Evolutionary conservation across 306 rosid species (phyloP), one percentile per base, ranked within the genome.

Genomic region (Pyrus betulifolia): DNA sequence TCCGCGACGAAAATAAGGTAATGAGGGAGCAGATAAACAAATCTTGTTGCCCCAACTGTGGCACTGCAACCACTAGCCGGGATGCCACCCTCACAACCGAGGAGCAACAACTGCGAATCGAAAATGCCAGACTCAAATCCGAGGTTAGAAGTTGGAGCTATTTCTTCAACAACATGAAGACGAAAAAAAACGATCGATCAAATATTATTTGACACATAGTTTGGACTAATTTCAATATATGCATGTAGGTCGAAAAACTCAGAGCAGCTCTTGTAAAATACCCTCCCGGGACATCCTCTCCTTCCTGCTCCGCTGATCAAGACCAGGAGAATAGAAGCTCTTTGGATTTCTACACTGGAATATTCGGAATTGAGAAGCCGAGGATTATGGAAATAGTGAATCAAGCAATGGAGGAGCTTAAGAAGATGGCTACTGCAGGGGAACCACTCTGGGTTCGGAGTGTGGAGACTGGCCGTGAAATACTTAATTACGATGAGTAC

Each of bases 371-470:
- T 7, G 99, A 96, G 44, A 90, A 91, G 76, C 68, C 99, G 6
- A 91, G 89, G 76, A 96, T 96, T 30, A 88, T 84, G 93, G 98
- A 92, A 72, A 75, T 82, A 25, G 96, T 91, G 21, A 83, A 91
- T 75, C 87, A 88, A 45, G 96, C 97, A 30, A 78, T 85, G 83
- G 93, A 89, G 19, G 99, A 96, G 80, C 98, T 96, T 58, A 70
- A 79, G 19, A 92, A 85, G 62, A 96, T 92, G 99, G 97, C 96
- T 38, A 82, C 89, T 0, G 62, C 78, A 5, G 88, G 87, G n/a
- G 96, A 91, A 63, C 98, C 97, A 13, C 80, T 92, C 25, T 96
- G 99, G 99, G 74, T 92, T 30, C 96, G 93, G 7, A 96, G 99
- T 64, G 85, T 91, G 14, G 99, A 96, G 85, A 91, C 93, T 1